These are phyloP conservation scores for Neonectria magnoliae DNA, from an alignment of 2,329 filamentous ascomycete species.

Conservation along the genomic window DNA sequence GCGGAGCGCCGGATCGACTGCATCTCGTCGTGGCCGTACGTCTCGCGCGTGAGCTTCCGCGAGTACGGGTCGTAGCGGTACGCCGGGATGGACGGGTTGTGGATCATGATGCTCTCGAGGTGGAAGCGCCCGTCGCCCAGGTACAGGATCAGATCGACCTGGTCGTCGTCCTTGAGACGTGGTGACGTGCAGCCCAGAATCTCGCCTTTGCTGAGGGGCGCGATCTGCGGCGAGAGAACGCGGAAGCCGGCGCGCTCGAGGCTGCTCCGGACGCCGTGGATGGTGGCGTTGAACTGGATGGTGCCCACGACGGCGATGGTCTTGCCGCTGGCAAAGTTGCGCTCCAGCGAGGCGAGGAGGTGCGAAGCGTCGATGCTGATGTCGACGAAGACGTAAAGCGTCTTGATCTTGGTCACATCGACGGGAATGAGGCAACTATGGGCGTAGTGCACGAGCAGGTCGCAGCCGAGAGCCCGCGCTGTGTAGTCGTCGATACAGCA, in stretches of 20 bases:
- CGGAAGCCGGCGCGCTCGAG: conserved; percentile 87
- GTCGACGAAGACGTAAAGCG: conserved; percentile 97
- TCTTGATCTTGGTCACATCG: conserved; percentile 96
- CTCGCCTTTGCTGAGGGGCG: conserved; percentile 91
- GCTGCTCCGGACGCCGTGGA: conserved; percentile 82
- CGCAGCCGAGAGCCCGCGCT: conserved; percentile 90
- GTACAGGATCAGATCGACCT: conserved; percentile 83
- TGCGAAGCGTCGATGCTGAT: conserved; percentile 95
- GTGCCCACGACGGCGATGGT: conserved; percentile 94
- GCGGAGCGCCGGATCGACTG: conserved; percentile 81
- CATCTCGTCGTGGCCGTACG: conserved; percentile 92
- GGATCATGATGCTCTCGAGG: conserved; percentile 98
- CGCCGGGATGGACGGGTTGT: conserved; percentile 89
- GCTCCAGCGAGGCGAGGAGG: conserved; percentile 84
- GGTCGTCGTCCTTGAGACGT: conserved; percentile 65
- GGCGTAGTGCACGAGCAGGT: conserved; percentile 94
- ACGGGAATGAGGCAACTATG: conserved; percentile 97
- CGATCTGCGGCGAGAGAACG: conserved; percentile 89
- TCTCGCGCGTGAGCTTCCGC: conserved; percentile 87
- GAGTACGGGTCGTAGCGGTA: conserved; percentile 98
- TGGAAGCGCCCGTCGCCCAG: conserved; percentile 95
- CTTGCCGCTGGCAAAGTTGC: conserved; percentile 87
- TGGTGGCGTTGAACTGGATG: conserved; percentile 98
- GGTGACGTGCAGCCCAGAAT: conserved; percentile 98
- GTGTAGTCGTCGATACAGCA: conserved; percentile 99